These are phyloP conservation scores for Cercis canadensis DNA, from an alignment of 306 rosid species.

Conservation along the genomic window DNA sequence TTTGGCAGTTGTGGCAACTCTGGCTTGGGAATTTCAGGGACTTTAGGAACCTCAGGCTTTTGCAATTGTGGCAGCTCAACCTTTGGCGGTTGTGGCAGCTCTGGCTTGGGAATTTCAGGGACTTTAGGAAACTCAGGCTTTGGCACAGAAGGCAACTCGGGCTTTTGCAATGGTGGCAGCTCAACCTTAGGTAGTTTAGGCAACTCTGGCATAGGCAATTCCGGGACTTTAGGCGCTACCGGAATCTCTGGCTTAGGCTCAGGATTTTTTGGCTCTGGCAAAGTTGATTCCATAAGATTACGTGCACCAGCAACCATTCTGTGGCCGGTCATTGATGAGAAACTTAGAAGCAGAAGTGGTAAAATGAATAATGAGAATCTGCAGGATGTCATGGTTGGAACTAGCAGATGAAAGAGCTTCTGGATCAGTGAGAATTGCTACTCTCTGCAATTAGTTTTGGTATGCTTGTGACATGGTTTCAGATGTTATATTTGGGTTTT, in stretches of 20 bases:
- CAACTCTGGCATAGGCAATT: constrained; percentile 25
- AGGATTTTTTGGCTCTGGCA: constrained; percentile 14
- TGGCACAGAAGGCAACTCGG: not conserved
- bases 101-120: not conserved
- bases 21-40: not conserved
- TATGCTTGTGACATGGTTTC: not conserved
- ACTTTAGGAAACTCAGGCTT: not conserved
- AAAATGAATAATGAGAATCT: constrained; percentile 34
- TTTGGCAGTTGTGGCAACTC: no score
- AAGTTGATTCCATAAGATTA: constrained; percentile 33
- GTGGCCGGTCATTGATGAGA: constrained; percentile 36
- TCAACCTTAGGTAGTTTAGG: constrained; percentile 3
- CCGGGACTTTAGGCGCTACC: constrained; percentile 29
- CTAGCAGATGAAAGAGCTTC: constrained; percentile 17
- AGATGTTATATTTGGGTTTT: no score
- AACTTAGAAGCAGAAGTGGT: constrained; percentile 36
- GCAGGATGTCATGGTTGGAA: constrained; percentile 45
- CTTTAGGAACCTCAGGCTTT: not conserved
- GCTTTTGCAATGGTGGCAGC: constrained; percentile 8
- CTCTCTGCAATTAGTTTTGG: not conserved
- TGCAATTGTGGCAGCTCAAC: no score
- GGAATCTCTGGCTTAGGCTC: constrained; percentile 23
- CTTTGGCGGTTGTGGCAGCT: no score
- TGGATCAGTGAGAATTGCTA: not conserved
- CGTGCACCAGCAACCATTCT: constrained; percentile 33